These are phyloP conservation scores for Eleusine coracana DNA, from an alignment of 176 grass and related monocot species.

Conservation along the genomic window DNA sequence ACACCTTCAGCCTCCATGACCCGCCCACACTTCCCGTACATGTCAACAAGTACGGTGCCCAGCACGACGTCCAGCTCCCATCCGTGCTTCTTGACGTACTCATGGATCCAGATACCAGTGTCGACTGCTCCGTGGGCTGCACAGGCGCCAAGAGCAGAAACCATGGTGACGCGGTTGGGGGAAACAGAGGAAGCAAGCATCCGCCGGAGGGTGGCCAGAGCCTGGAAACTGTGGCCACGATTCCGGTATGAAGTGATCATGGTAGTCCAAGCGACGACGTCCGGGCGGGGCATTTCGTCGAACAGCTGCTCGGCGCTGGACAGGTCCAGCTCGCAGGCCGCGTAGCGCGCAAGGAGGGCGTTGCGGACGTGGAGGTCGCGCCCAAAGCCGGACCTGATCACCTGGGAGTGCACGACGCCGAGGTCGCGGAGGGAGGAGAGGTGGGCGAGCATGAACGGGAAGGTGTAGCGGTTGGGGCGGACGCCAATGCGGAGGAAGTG, in stretches of 20 bases:
- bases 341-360: conserved; percentile 52
- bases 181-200: conserved; percentile 46
- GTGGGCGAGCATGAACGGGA: conserved; percentile 58
- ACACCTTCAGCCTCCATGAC: conserved; percentile 31
- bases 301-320: conserved; percentile 51
- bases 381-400: conserved; percentile 51
- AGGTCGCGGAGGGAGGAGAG: conserved; percentile 51
- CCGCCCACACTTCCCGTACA: conserved; percentile 73
- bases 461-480: conserved; percentile 70
- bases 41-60: conserved; percentile 62
- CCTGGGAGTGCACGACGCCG: conserved; percentile 48
- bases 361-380: conserved; percentile 54
- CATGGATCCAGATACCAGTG: conserved; percentile 65
- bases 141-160: conserved; percentile 50
- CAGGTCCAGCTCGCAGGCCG: conserved; percentile 18
- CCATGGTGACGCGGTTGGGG: conserved; percentile 79
- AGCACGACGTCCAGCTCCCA: conserved; percentile 71
- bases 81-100: conserved; percentile 43
- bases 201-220: conserved; percentile 43
- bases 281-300: conserved; percentile 53
- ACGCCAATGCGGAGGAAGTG: conserved; percentile 56
- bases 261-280: conserved; percentile 57
- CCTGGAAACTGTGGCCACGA: conserved; percentile 36
- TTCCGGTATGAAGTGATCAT: conserved; percentile 52
- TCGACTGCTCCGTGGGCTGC: conserved; percentile 40